Evolutionary conservation across 2,329 filamentous ascomycete species (phyloP).

Genomic region (Ophiosphaerella herpotricha): DNA sequence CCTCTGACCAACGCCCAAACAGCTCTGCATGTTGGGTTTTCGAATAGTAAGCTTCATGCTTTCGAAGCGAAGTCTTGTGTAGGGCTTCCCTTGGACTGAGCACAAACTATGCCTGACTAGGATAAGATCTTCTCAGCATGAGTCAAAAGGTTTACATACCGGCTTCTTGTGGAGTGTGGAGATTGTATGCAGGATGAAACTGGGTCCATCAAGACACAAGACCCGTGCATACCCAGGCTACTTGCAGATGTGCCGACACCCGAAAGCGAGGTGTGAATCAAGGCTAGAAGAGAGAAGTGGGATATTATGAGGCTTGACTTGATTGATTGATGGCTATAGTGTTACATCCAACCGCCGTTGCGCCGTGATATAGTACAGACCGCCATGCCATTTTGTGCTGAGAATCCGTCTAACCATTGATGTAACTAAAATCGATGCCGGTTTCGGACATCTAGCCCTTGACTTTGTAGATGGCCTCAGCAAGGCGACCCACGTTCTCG

Average conservation of each 20-base stretch:
- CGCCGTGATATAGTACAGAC: conserved; percentile 15
- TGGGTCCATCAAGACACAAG: background rate
- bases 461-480: conserved; percentile 83
- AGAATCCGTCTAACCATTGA: conserved; percentile 9
- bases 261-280: background rate
- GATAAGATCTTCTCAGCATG: conserved; percentile 15
- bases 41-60: background rate
- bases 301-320: background rate
- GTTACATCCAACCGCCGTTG: conserved; percentile 17
- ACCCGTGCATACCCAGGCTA: background rate
- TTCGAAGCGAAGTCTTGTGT: background rate
- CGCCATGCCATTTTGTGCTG: conserved; percentile 8
- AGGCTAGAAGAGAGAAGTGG: background rate
- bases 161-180: conserved; percentile 13
- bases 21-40: background rate
- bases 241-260: background rate
- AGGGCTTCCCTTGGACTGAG: conserved; percentile 1
- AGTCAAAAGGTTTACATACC: conserved; percentile 1
- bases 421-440: conserved; percentile 11
- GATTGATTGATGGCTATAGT: conserved; percentile 9
- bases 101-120: conserved; percentile 9
- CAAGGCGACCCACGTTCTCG: conserved; percentile 78
- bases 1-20: no score
- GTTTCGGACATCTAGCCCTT: conserved; percentile 58
- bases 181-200: conserved; percentile 1